Conservation (phyloP, 805 yeast genomes). For the Teunomyces pallodes region DNA sequence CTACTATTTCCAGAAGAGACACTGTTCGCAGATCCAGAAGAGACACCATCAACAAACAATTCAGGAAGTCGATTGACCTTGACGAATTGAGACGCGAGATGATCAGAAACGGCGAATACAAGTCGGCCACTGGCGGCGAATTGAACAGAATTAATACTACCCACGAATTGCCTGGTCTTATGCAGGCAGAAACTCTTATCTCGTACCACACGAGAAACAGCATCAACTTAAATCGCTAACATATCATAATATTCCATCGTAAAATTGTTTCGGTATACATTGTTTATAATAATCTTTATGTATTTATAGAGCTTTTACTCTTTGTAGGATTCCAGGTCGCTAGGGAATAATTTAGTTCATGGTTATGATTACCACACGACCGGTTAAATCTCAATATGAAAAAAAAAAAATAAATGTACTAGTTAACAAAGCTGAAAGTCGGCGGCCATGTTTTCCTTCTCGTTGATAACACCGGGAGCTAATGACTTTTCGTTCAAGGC, state of each 20-base stretch:
- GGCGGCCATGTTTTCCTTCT: conserved; percentile 34
- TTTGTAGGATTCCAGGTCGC: not conserved
- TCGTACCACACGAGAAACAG: conserved; percentile 43
- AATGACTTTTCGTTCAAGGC: conserved; percentile 38
- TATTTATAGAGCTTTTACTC: not conserved
- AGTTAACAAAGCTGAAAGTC: not conserved
- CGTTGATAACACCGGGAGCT: conserved; percentile 29
- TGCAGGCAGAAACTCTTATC: conserved; percentile 47
- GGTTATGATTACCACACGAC: not conserved
- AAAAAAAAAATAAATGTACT: not conserved
- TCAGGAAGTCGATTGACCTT: conserved; percentile 33
- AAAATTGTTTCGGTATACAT: not conserved
- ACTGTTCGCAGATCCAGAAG: conserved; percentile 16
- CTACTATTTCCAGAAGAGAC: conserved; percentile 25
- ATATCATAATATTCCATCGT: not conserved
- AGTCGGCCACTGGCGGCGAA: conserved; percentile 32
- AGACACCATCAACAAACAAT: conserved; percentile 22
- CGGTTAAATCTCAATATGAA: not conserved
- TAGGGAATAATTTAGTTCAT: not conserved
- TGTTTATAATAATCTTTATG: not conserved
- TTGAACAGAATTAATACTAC: conserved; percentile 43
- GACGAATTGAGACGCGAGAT: conserved; percentile 36
- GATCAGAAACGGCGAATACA: conserved; percentile 37
- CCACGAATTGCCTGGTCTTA: conserved; percentile 48
- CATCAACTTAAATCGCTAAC: conserved; percentile 22